Conservation (phyloP, 208 protist species). For the Trypanosoma conorhini region DNA sequence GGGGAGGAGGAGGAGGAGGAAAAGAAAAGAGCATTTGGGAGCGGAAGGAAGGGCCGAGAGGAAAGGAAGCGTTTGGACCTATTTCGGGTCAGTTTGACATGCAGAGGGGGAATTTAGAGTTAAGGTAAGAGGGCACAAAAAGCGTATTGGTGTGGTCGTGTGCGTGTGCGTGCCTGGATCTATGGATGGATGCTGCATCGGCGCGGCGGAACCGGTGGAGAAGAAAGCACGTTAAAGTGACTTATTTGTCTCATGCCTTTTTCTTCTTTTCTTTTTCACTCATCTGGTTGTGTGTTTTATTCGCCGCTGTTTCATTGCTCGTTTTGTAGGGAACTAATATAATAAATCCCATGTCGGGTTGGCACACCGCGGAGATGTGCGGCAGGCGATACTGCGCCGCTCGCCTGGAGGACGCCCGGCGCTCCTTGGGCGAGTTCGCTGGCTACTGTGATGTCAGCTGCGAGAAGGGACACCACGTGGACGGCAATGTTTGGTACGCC, state of each 20-base stretch:
- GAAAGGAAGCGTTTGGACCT: not conserved
- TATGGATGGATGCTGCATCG: not conserved
- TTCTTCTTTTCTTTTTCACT: conserved; percentile 2
- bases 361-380: not conserved
- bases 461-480: conserved; percentile 34
- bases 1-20: not conserved
- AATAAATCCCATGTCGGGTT: not conserved
- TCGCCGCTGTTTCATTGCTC: not conserved
- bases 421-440: conserved; percentile 21
- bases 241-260: conserved; percentile 1
- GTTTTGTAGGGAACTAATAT: not conserved
- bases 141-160: not conserved
- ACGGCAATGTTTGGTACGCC: conserved; percentile 80
- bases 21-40: not conserved
- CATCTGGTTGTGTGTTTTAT: not conserved
- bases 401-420: not conserved
- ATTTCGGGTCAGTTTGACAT: not conserved
- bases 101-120: not conserved
- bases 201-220: not conserved
- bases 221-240: not conserved
- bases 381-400: not conserved
- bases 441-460: conserved; percentile 33
- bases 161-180: not conserved
- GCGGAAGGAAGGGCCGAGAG: not conserved
- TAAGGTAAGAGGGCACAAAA: not conserved